phyloP scores from a whole-genome alignment of 257 asterid species.

The Gynochthodes officinalis region DNA sequence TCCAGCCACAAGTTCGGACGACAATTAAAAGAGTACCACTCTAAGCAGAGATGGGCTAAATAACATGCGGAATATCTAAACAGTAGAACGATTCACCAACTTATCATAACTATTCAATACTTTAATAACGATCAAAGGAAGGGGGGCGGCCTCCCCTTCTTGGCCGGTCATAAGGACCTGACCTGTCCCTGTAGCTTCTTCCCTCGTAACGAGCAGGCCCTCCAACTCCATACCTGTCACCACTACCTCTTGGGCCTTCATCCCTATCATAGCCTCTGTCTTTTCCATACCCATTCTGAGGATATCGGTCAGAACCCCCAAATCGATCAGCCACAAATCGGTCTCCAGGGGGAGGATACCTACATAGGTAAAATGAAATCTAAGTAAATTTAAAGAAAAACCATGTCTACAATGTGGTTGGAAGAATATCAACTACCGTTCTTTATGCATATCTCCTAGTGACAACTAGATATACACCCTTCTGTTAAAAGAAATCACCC shows the following conservation, averaged over 20 bases:
- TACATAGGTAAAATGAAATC: constrained; percentile 19
- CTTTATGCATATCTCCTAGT: too few relatives aligned
- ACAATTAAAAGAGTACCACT: neutral
- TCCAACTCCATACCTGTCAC: constrained; percentile 58
- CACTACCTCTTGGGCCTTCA: constrained; percentile 51
- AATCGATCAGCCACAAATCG: constrained; percentile 62
- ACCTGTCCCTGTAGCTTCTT: constrained; percentile 61
- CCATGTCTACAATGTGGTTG: neutral
- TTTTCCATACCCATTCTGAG: constrained; percentile 59
- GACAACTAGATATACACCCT: neutral
- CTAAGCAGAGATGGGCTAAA: constrained; percentile 13
- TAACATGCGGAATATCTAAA: constrained; percentile 1
- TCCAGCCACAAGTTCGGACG: neutral
- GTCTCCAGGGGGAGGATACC: constrained; percentile 66
- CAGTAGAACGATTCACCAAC: neutral
- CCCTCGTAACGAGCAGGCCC: constrained; percentile 73
- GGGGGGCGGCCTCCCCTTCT: constrained; percentile 72
- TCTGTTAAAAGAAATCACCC: neutral
- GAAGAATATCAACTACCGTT: too few relatives aligned
- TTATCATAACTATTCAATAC: neutral
- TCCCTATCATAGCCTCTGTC: constrained; percentile 60
- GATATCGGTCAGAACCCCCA: constrained; percentile 63
- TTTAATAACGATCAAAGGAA: constrained; percentile 64
- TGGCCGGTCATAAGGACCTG: constrained; percentile 82
- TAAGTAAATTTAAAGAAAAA: neutral